Conservation (phyloP, 1,284 basidiomycete species). For the Apiotrichum gamsii region DNA sequence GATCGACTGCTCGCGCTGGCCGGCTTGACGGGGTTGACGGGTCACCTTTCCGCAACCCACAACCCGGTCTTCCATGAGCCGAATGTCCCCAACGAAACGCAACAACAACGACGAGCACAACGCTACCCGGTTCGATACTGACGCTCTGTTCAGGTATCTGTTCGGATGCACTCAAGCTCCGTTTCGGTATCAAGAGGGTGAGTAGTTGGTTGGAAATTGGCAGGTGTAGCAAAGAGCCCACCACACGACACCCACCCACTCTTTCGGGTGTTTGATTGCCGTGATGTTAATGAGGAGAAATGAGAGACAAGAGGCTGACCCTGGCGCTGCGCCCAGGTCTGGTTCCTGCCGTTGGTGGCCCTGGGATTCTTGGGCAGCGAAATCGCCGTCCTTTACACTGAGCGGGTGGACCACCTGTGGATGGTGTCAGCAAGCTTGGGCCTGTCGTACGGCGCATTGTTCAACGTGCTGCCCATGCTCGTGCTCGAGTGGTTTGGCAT, state of each 20-base stretch:
- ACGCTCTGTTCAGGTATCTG: constrained; percentile 60
- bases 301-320: too few species aligned
- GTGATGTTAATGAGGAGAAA: too few species aligned
- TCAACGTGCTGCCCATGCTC: constrained; percentile 69
- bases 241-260: too few species aligned
- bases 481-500: constrained; percentile 83
- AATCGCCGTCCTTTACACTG: constrained; percentile 55
- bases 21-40: too few species aligned
- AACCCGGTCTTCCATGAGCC: too few species aligned
- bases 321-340: constrained; percentile 44
- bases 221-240: too few species aligned
- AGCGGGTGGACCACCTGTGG: constrained; percentile 62
- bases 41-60: too few species aligned
- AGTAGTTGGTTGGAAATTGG: background rate
- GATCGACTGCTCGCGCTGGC: background rate
- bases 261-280: too few species aligned
- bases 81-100: too few species aligned
- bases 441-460: constrained; percentile 68
- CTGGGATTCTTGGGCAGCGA: constrained; percentile 65
- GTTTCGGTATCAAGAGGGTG: constrained; percentile 56
- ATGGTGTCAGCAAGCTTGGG: constrained; percentile 66
- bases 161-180: constrained; percentile 64
- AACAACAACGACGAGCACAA: too few species aligned
- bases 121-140: too few species aligned
- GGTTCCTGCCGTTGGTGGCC: constrained; percentile 64